Conservation (phyloP, 2,329 filamentous ascomycete species). For the Incumbomyces delicatus region DNA sequence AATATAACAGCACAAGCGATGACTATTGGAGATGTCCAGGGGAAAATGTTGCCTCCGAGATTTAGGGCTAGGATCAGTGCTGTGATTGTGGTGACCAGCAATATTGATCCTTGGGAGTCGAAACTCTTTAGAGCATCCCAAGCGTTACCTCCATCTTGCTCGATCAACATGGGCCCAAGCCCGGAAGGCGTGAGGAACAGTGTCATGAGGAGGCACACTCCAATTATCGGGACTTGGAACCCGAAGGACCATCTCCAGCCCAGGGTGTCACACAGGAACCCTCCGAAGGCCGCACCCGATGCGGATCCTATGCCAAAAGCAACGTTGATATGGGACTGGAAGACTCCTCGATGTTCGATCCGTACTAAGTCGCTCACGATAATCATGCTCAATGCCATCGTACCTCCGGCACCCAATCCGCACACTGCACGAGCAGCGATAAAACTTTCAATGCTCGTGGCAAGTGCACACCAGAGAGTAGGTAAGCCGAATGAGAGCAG, state of each 20-base stretch:
- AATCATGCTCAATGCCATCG: constrained; percentile 59
- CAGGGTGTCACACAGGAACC: constrained; percentile 60
- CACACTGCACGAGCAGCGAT: constrained; percentile 51
- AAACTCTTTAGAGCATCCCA: constrained; percentile 55
- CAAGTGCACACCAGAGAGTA: constrained; percentile 52
- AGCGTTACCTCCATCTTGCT: constrained; percentile 50
- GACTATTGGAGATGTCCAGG: constrained; percentile 53
- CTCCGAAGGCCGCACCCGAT: constrained; percentile 59
- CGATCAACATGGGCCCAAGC: constrained; percentile 39
- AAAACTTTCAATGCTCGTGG: constrained; percentile 54
- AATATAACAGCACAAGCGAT: constrained; percentile 48
- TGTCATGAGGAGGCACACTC: constrained; percentile 53
- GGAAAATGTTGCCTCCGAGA: constrained; percentile 56
- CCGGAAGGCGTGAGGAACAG: constrained; percentile 53
- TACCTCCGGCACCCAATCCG: constrained; percentile 62
- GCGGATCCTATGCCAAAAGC: constrained; percentile 60
- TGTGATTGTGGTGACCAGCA: constrained; percentile 57
- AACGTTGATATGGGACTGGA: constrained; percentile 66
- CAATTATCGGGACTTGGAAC: constrained; percentile 55
- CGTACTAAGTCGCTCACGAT: constrained; percentile 50
- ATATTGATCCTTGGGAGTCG: constrained; percentile 62
- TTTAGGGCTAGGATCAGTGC: constrained; percentile 61
- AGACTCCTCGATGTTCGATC: constrained; percentile 58
- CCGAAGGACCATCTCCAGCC: constrained; percentile 73
- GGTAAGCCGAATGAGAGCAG: constrained; percentile 57